phyloP scores from a whole-genome alignment of 352 stramenopile genomes.

The Pythium grandisporangium region DNA sequence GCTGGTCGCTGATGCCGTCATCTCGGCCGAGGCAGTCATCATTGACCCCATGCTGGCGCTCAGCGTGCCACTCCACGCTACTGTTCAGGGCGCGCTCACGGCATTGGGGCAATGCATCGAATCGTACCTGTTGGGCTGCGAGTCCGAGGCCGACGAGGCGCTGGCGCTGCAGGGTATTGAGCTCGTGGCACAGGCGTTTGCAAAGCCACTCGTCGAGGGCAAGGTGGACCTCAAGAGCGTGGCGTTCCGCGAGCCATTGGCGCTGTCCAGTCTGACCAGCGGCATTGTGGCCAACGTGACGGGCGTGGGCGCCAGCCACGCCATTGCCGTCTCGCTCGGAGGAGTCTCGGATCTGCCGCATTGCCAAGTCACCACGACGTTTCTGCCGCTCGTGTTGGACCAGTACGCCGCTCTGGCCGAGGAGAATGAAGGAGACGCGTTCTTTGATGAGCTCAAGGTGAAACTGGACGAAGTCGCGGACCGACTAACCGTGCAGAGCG shows the following conservation, averaged over 20 bases:
- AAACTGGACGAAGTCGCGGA: conserved; percentile 43
- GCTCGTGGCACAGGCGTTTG: conserved; percentile 35
- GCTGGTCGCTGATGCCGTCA: conserved; percentile 25
- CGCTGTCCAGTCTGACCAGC: conserved; percentile 42
- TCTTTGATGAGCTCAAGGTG: conserved; percentile 44
- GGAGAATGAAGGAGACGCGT: conserved; percentile 57
- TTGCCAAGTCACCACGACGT: conserved; percentile 39
- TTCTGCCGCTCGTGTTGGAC: conserved; percentile 65
- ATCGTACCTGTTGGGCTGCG: conserved; percentile 51
- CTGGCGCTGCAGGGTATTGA: conserved; percentile 56
- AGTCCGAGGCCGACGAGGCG: conserved; percentile 23
- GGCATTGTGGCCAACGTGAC: conserved; percentile 45
- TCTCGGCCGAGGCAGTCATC: conserved; percentile 47
- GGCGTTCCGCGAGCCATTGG: conserved; percentile 38
- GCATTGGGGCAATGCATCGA: conserved; percentile 68
- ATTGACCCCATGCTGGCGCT: conserved; percentile 59
- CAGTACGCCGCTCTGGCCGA: conserved; percentile 31
- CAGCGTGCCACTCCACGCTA: conserved; percentile 41
- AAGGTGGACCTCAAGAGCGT: conserved; percentile 56
- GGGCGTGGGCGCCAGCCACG: conserved; percentile 36
- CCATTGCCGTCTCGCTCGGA: conserved; percentile 50
- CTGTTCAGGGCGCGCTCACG: conserved; percentile 47
- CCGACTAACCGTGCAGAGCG: conserved; percentile 36
- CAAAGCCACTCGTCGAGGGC: conserved; percentile 42
- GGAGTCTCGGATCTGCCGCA: conserved; percentile 63